Evolutionary conservation across 257 asterid species (phyloP), one percentile per base, ranked within the genome.

Genomic region (Plantago major): DNA sequence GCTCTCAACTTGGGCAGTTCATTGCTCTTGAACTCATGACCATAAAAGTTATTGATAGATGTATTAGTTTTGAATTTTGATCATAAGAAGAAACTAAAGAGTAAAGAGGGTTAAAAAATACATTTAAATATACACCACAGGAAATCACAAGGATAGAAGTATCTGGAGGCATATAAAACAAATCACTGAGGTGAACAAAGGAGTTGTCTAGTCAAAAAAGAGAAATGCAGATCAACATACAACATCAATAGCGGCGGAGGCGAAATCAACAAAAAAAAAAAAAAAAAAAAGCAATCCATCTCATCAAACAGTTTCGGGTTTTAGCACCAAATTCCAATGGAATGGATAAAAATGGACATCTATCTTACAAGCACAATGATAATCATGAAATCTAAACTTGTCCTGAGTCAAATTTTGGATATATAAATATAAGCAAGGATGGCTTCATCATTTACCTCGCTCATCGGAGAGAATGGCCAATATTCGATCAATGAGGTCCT

Each of bases 401-500:
- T 55, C 53, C 51, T 14, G 55, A 44, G 12, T 13, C 53, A 60
- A 48, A 43, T 16, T 50, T 68, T 62, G 50, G 16, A 65, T 64
- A 18, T 64, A 18, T 60, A 51, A 63, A 42, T 53, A 53, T 58
- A 48, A 45, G 63, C 16, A n/a, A 61, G 58, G 58, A 64, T 42
- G 30, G 58, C 49, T 49, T 16, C 18, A 43, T n/a, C 59, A 46
- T 55, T 66, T 79, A 90, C 99, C 99, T 81, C 78, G 79, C 18
- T 87, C 99, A 66, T 87, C 90, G 1, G 97, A 74, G 37, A 94
- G 87, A 56, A 72, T 67, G 45, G 81, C 82, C 76, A 90, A 62
- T 79, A 94, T 79, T 62, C 99, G 86, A 66, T 94, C 96, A 75
- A 86, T 89, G 66, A 94, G 99, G 76, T 94, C 97, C 99, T 94